These are phyloP conservation scores for Nicotiana obtusifolia DNA, from an alignment of 257 asterid species.

Conservation along the genomic window DNA sequence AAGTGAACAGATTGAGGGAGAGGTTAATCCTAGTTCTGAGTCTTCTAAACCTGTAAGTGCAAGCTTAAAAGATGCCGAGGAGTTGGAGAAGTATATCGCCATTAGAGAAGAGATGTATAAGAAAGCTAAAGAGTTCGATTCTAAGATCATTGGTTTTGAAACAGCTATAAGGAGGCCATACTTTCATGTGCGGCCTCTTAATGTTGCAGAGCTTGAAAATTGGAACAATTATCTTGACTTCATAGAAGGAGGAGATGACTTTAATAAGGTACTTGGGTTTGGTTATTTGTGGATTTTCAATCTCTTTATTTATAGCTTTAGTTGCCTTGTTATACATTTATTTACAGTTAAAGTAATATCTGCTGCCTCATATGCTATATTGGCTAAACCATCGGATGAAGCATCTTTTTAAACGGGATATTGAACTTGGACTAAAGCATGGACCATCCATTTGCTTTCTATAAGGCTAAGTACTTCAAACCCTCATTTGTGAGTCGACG, in stretches of 20 bases:
- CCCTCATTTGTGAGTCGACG: conserved; percentile 93
- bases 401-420: conserved; percentile 87
- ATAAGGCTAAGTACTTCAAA: conserved; percentile 97
- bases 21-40: conserved; percentile 44
- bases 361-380: conserved; percentile 87
- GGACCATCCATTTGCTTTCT: conserved; percentile 94
- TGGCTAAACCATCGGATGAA: conserved; percentile 96
- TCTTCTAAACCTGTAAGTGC: conserved; percentile 53
- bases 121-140: conserved; percentile 90
- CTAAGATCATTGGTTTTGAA: conserved; percentile 90
- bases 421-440: conserved; percentile 99
- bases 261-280: conserved; percentile 72
- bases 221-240: conserved; percentile 95
- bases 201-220: conserved; percentile 86
- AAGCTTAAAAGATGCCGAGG: conserved; percentile 92
- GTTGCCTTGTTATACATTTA: conserved; percentile 82
- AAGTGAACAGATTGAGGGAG: conserved; percentile 63
- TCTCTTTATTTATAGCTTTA: conserved; percentile 59
- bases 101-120: conserved; percentile 81
- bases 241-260: conserved; percentile 75
- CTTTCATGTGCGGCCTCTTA: conserved; percentile 93
- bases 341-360: conserved; percentile 90
- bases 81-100: conserved; percentile 91
- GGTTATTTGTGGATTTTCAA: conserved; percentile 25
- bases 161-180: conserved; percentile 95